Evolutionary conservation across 2,329 filamentous ascomycete species (phyloP).

Genomic region (Corynespora cassiicola): DNA sequence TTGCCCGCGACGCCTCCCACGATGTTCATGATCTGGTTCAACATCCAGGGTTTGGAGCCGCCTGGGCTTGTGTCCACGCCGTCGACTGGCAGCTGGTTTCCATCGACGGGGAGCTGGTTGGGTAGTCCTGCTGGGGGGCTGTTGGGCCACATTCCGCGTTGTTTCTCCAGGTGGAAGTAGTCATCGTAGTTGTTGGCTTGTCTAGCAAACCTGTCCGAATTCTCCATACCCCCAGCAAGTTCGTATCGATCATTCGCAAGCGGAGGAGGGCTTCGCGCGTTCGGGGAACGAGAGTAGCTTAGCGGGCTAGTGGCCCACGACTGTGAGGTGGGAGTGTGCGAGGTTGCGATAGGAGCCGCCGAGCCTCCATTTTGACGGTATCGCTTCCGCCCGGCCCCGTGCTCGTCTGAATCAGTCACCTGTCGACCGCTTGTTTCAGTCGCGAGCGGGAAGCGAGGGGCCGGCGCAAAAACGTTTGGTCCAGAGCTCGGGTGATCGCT

Average conservation of each 20-base stretch:
- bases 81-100: slow-evolving; percentile 17
- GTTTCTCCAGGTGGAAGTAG: slow-evolving; percentile 45
- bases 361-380: slow-evolving; percentile 22
- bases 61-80: slow-evolving; percentile 24
- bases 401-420: slow-evolving; percentile 34
- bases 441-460: slow-evolving; percentile 28
- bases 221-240: slow-evolving; percentile 59
- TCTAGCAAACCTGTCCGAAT: slow-evolving; percentile 47
- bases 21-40: slow-evolving; percentile 61
- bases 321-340: slow-evolving; percentile 18
- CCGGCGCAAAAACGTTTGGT: slow-evolving; percentile 25
- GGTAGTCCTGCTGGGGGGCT: slow-evolving; percentile 26
- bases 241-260: slow-evolving; percentile 60
- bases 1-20: slow-evolving; percentile 75
- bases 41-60: slow-evolving; percentile 31
- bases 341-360: slow-evolving; percentile 12
- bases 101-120: slow-evolving; percentile 1
- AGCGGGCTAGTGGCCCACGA: slow-evolving; percentile 27
- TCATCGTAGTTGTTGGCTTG: slow-evolving; percentile 51
- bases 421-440: slow-evolving; percentile 33
- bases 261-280: slow-evolving; percentile 47
- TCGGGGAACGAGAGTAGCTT: slow-evolving; percentile 26
- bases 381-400: slow-evolving; percentile 42
- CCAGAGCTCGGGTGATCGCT: slow-evolving; percentile 20
- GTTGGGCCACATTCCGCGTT: slow-evolving; percentile 44